These are phyloP conservation scores for Metschnikowia proteae DNA, from an alignment of 805 yeast species.

Conservation along the genomic window DNA sequence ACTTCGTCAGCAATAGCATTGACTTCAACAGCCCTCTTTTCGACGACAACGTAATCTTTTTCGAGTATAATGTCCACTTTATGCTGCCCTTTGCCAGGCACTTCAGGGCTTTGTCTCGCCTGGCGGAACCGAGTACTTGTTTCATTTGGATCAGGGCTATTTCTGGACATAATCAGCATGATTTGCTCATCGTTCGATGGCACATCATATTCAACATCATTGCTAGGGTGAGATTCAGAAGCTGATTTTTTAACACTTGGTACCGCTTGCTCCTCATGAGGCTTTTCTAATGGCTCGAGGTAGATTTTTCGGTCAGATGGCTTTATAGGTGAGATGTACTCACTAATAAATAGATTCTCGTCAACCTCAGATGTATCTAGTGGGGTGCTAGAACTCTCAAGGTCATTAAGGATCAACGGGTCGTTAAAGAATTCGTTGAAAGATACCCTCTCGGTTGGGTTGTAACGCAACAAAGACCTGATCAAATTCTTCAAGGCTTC, in stretches of 20 bases:
- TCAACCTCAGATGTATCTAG: conserved; percentile 65
- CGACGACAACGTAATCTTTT: conserved; percentile 90
- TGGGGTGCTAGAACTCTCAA: conserved; percentile 52
- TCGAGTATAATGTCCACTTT: conserved; percentile 55
- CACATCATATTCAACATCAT: background rate
- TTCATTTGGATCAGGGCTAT: conserved; percentile 42
- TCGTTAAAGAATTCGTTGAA: conserved; percentile 84
- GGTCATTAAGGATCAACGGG: conserved; percentile 56
- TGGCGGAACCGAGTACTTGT: conserved; percentile 24
- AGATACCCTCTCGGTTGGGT: conserved; percentile 84
- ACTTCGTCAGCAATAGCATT: conserved; percentile 94
- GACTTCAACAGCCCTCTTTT: conserved; percentile 90
- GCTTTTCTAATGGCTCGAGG: conserved; percentile 16
- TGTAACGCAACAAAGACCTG: conserved; percentile 70
- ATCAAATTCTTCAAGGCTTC: conserved; percentile 67
- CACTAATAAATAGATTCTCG: conserved; percentile 81
- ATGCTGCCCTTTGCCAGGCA: conserved; percentile 12
- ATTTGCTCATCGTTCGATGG: conserved; percentile 41
- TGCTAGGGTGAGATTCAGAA: background rate
- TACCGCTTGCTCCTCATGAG: background rate
- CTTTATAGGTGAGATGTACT: conserved; percentile 54
- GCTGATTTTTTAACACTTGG: background rate
- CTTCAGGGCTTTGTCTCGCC: conserved; percentile 11
- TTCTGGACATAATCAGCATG: conserved; percentile 40
- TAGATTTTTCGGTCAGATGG: conserved; percentile 22